A percentile compares a stretch with the other conserved stretches of the same genome.
phyloP scores from a whole-genome alignment of 108 stramenopile species.

The Parietichytrium sp. region DNA sequence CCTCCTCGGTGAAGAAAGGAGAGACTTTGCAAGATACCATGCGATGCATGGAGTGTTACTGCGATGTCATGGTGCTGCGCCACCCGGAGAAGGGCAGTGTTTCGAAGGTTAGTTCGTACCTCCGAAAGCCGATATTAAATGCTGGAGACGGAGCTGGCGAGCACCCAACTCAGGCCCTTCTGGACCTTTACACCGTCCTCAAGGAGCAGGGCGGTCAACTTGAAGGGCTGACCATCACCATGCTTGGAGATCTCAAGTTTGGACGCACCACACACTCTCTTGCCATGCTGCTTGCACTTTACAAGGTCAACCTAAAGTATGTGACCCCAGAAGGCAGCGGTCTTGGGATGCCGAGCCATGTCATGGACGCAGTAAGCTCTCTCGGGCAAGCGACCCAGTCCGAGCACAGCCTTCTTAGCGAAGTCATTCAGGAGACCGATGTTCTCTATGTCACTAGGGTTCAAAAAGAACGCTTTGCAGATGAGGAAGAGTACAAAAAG shows the following conservation, averaged over 20 bases:
- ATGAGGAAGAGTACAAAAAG: slow-evolving; percentile 71
- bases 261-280: slow-evolving; percentile 94
- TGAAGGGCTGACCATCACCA: slow-evolving; percentile 40
- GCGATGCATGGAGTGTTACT: slow-evolving; percentile 79
- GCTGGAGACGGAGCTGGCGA: slow-evolving; percentile 95
- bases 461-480: slow-evolving; percentile 89
- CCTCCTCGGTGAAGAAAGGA: slow-evolving; percentile 85
- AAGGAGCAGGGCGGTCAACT: slow-evolving; percentile 60
- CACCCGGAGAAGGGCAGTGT: slow-evolving; percentile 78
- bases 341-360: slow-evolving; percentile 79
- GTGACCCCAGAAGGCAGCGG: slow-evolving; percentile 75
- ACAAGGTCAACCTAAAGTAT: slow-evolving; percentile 70
- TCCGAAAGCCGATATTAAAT: slow-evolving; percentile 80
- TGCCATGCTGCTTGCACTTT: slow-evolving; percentile 76
- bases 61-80: slow-evolving; percentile 82
- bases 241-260: slow-evolving; percentile 82
- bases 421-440: slow-evolving; percentile 71
- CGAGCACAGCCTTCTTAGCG: slow-evolving; percentile 54
- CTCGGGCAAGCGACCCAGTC: slow-evolving; percentile 64
- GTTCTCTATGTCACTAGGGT: slow-evolving; percentile 93
- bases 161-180: slow-evolving; percentile 96
- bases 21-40: slow-evolving; percentile 90
- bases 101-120: slow-evolving; percentile 35
- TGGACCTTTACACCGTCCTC: slow-evolving; percentile 88
- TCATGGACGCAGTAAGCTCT: slow-evolving; percentile 69